phyloP scores from a whole-genome alignment of 2,329 filamentous ascomycete species.

The Apiospora phragmitis region DNA sequence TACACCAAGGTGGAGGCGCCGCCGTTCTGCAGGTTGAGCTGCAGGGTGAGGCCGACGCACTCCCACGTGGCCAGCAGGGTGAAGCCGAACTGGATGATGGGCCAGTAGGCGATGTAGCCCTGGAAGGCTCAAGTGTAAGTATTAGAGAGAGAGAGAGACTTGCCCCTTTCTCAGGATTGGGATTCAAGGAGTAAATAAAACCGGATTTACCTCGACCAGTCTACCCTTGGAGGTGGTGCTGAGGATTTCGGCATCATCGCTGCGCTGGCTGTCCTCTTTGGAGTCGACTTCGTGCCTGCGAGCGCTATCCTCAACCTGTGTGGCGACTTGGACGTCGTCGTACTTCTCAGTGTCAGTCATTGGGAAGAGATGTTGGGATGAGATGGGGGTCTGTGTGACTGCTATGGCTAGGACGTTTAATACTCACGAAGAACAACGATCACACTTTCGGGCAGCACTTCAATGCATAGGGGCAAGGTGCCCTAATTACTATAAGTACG shows the following conservation, averaged over 20 bases:
- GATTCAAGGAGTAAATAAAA: no score
- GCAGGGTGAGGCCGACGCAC: conserved; percentile 11
- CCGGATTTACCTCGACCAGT: not conserved
- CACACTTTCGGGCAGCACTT: not conserved
- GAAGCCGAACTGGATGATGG: conserved; percentile 11
- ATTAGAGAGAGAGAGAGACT: no score
- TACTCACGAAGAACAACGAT: accelerated
- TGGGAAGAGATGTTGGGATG: not conserved
- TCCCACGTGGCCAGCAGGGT: conserved; percentile 11
- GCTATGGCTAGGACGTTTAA: not conserved
- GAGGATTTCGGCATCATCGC: not conserved
- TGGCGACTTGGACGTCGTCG: not conserved
- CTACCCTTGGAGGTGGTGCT: not conserved
- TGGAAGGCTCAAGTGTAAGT: not conserved
- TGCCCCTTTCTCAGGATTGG: not conserved
- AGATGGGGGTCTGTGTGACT: not conserved
- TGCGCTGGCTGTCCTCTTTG: not conserved
- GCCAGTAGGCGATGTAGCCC: conserved; percentile 12
- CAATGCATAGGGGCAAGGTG: not conserved
- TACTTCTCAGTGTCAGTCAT: not conserved
- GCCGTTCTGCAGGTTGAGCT: conserved; percentile 13
- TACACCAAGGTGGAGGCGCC: conserved; percentile 5
- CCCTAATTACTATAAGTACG: not conserved
- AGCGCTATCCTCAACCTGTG: not conserved
- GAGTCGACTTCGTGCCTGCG: not conserved